phyloP scores from a whole-genome alignment of 2,329 filamentous ascomycete species.

The Exophiala calicioides region DNA sequence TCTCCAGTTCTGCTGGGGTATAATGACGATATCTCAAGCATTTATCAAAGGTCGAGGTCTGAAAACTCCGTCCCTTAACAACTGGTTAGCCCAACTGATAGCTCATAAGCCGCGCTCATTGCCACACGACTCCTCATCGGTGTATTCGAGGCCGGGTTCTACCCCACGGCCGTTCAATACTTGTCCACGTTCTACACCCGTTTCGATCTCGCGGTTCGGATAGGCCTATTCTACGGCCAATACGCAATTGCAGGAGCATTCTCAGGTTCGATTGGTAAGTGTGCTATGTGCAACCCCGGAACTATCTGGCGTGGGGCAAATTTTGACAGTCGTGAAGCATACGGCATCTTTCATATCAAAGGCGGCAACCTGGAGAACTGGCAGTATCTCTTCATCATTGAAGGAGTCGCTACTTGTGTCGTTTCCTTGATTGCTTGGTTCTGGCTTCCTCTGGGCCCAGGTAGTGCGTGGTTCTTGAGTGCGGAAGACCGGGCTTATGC shows the following conservation, averaged over 20 bases:
- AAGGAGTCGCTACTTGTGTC: conserved; percentile 52
- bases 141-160: conserved; percentile 39
- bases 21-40: conserved; percentile 51
- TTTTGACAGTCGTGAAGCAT: conserved; percentile 33
- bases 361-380: conserved; percentile 41
- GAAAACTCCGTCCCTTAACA: conserved; percentile 47
- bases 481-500: conserved; percentile 43
- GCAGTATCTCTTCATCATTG: conserved; percentile 53
- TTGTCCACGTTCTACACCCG: conserved; percentile 55
- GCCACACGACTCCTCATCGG: conserved; percentile 36
- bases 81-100: background rate
- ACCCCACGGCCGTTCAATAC: conserved; percentile 57
- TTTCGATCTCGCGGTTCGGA: conserved; percentile 40
- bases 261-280: conserved; percentile 42
- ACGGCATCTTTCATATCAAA: conserved; percentile 52
- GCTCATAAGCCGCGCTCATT: conserved; percentile 17
- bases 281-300: too few relatives aligned
- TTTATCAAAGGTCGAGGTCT: conserved; percentile 51
- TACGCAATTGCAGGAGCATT: conserved; percentile 43
- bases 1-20: conserved; percentile 45
- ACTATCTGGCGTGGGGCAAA: background rate
- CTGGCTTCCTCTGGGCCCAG: conserved; percentile 47
- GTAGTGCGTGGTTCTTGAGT: conserved; percentile 46
- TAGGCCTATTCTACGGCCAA: conserved; percentile 36
- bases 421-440: conserved; percentile 54